Base-by-base conservation (phyloP, 495 filamentous ascomycete species). In the Mycothermus thermophilus region DNA sequence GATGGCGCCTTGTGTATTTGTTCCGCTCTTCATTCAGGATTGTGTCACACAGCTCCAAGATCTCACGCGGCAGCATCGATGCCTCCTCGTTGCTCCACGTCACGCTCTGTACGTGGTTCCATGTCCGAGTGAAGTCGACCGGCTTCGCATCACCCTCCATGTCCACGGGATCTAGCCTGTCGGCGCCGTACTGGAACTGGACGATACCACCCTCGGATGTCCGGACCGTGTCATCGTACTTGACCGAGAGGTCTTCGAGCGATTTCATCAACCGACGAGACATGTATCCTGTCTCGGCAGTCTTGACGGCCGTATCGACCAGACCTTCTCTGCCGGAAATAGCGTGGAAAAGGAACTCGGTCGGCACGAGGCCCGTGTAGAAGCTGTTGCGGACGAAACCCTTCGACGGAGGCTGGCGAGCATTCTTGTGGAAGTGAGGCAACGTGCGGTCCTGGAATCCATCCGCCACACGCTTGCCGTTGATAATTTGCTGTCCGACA, bases 271-370 rank as follows among this genome's bases (percentile, higher is more conserved):
- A 57, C 27, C 90, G 79, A 61, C 90, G 76, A 40, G 87, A 95
- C 92, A 97, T 97, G 62, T 97, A 97, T 35, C 90, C 90, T 4
- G 90, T 97, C 58, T 97, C 90, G 18, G 90, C 90, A 11, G 90
- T 97, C 64, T 97, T 97, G 60, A 97, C 90, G 21, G 90, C 90
- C n/a, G 90, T 97, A 74, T 97, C 90, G 46, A 97, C 87, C 42
- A 97, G 64, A 72, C 90, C 90, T 74, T 94, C 90, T 75, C 90
- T 81, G 52, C 90, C 90, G 27, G 83, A 90, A 63, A 96, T 94
- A 40, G 90, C 90, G 68, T 97, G 90, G 64, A 97, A 96, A 40
- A 95, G 73, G 60, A 97, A 95, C 51, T 97, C 90, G 0, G 77
- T 81, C 3, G 92, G 86, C 8, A 71, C 64, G 3, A 97, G 62